phyloP scores from a whole-genome alignment of 768 basidiomycete genomes.

The Phlebiopsis gigantea region DNA sequence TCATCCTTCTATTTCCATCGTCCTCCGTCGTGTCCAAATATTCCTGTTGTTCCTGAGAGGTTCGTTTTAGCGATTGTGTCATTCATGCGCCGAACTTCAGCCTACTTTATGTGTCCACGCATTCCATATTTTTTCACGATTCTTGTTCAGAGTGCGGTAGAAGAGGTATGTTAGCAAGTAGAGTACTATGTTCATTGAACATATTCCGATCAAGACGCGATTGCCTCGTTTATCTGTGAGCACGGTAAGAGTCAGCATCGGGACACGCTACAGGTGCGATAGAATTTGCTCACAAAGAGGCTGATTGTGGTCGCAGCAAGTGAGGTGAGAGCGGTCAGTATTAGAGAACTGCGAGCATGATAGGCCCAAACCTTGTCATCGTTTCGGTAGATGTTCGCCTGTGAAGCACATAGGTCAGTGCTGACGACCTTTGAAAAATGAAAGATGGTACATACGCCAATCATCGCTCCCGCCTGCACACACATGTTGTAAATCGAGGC shows the following conservation, averaged over 20 bases:
- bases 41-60: conserved; percentile 44
- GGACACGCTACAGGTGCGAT: not conserved
- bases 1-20: conserved; percentile 51
- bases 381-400: conserved; percentile 52
- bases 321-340: too few relatives aligned
- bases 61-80: not conserved
- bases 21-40: conserved; percentile 60
- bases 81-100: not conserved
- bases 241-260: conserved; percentile 3
- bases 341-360: too few relatives aligned
- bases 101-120: conserved; percentile 41
- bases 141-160: conserved; percentile 47
- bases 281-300: conserved; percentile 22
- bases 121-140: conserved; percentile 48
- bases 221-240: conserved; percentile 55
- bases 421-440: not conserved
- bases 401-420: conserved; percentile 8
- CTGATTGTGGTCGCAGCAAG: conserved; percentile 12
- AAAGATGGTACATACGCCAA: conserved; percentile 29
- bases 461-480: conserved; percentile 52
- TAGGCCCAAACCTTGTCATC: conserved; percentile 31
- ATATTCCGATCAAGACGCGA: conserved; percentile 46
- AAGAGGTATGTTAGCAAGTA: conserved; percentile 50
- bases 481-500: conserved; percentile 59
- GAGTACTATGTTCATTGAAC: conserved; percentile 46